A percentile compares a stretch with the other conserved stretches of the same genome.
phyloP scores from a whole-genome alignment of 73 alveolate genomes.

The Paramecium bursaria region DNA sequence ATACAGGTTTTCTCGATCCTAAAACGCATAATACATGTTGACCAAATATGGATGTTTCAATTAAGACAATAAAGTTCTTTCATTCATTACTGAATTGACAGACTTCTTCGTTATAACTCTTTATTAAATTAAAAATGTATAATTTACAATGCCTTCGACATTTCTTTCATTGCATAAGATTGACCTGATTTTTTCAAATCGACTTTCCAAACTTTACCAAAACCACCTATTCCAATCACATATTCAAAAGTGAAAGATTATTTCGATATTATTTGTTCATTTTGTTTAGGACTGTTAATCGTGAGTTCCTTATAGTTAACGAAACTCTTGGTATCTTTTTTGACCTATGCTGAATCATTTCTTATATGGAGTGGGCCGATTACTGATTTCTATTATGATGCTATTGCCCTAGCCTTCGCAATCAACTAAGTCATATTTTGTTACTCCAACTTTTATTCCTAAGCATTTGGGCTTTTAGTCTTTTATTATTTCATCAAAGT shows the following conservation, averaged over 20 bases:
- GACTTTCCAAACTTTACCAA: slow-evolving; percentile 86
- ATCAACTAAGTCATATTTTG: slow-evolving; percentile 3
- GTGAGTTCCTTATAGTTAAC: not conserved
- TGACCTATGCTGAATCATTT: slow-evolving; percentile 50
- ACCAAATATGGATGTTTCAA: slow-evolving; percentile 86
- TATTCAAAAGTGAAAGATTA: slow-evolving; percentile 66
- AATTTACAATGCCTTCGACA: slow-evolving; percentile 9
- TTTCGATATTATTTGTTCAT: too few species aligned
- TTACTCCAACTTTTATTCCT: not conserved
- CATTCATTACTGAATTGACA: slow-evolving; percentile 92
- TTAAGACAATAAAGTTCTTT: slow-evolving; percentile 84
- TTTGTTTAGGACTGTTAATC: not conserved
- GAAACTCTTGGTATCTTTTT: slow-evolving; percentile 9
- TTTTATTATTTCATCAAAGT: slow-evolving; percentile 44
- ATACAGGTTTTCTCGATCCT: slow-evolving; percentile 90
- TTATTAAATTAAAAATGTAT: not conserved
- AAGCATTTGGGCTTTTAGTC: not conserved
- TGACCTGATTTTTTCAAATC: slow-evolving; percentile 61
- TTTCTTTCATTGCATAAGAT: slow-evolving; percentile 61
- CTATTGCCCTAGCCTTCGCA: slow-evolving; percentile 49
- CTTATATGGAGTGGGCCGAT: slow-evolving; percentile 47
- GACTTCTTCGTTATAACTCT: slow-evolving; percentile 84
- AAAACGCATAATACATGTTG: slow-evolving; percentile 93
- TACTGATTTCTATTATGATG: not conserved
- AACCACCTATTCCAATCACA: slow-evolving; percentile 85